A percentile compares a stretch with the other conserved stretches of the same genome.
Conservation (phyloP, 2,329 filamentous ascomycete genomes). For the Polychaeton citri region DNA sequence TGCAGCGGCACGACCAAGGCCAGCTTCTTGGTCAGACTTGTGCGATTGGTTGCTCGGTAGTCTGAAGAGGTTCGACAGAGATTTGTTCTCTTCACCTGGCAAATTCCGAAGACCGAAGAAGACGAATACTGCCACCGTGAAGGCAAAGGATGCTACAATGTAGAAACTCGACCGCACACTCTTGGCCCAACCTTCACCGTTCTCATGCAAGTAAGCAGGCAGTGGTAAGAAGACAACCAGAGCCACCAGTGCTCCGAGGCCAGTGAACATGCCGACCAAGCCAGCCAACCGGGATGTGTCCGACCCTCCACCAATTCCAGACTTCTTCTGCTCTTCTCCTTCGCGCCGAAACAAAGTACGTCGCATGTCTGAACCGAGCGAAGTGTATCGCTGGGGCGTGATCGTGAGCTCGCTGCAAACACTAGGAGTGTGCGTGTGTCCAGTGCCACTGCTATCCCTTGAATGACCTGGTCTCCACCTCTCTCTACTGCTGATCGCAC, state of each 20-base stretch:
- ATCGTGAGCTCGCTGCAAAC: conserved; percentile 64
- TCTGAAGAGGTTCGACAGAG: conserved; percentile 37
- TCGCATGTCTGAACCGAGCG: conserved; percentile 11
- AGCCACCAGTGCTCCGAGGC: conserved; percentile 78
- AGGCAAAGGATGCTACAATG: conserved; percentile 59
- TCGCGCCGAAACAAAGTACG: too few species aligned
- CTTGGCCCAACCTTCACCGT: conserved; percentile 57
- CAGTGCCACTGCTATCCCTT: conserved; percentile 21
- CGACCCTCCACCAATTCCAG: conserved; percentile 1
- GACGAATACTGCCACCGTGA: conserved; percentile 61
- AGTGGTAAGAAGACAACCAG: conserved; percentile 73
- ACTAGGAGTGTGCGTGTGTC: conserved; percentile 51
- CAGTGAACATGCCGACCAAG: conserved; percentile 83
- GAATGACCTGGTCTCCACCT: conserved; percentile 12
- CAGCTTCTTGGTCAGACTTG: conserved; percentile 8
- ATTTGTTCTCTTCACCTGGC: conserved; percentile 65
- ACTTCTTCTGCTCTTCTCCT: background rate
- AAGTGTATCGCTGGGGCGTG: conserved; percentile 44
- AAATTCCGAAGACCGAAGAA: conserved; percentile 59
- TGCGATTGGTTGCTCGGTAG: background rate
- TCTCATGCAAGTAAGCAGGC: conserved; percentile 62
- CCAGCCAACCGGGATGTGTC: conserved; percentile 53
- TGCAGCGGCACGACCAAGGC: too few species aligned
- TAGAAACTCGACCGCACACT: conserved; percentile 82
- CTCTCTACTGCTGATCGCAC: conserved; percentile 9